A percentile compares a stretch with the other conserved stretches of the same genome.
Conservation (phyloP, 345 rosid genomes). For the Isatis tinctoria region DNA sequence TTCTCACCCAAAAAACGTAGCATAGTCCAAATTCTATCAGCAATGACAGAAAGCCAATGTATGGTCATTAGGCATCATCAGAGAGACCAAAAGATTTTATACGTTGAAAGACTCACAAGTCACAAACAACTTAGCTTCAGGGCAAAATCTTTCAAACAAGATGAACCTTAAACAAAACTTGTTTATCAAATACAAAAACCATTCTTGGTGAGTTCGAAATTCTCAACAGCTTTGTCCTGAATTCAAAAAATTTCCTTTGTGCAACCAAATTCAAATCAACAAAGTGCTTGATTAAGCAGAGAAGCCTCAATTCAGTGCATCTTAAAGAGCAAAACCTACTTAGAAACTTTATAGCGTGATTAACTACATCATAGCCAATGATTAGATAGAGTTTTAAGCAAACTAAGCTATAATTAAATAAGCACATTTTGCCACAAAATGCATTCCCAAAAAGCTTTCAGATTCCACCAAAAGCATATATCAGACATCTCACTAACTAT, state of each 20-base stretch:
- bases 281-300: not conserved
- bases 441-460: not conserved
- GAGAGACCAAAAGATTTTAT: not conserved
- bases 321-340: not conserved
- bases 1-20: not conserved
- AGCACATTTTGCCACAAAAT: slow-evolving; percentile 1
- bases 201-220: not conserved
- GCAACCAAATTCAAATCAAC: not conserved
- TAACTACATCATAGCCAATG: not conserved
- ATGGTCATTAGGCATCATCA: not conserved
- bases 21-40: not conserved
- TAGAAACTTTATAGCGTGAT: not conserved
- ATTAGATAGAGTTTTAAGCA: not conserved
- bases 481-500: not conserved
- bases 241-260: not conserved
- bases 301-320: not conserved
- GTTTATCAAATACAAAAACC: not conserved
- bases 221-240: not conserved
- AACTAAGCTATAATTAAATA: not conserved
- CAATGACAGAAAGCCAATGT: not conserved
- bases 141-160: not conserved
- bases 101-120: not conserved
- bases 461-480: slow-evolving; percentile 11
- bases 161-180: not conserved
- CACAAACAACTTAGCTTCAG: not conserved